Conservation (phyloP, 2,329 filamentous ascomycete species). For the Cercospora berteroae region DNA sequence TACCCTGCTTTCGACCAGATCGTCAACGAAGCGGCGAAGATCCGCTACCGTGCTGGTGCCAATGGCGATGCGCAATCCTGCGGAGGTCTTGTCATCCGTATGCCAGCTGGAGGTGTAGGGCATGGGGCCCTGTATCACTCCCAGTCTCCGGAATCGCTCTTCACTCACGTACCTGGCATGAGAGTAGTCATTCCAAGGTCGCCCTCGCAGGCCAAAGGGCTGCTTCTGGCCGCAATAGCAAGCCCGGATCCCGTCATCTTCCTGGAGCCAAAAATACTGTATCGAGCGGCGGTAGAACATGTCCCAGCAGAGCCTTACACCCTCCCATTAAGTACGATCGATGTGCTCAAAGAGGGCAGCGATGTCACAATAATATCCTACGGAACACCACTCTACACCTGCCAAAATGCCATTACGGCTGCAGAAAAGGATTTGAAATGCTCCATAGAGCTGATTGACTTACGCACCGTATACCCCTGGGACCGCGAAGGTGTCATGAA, state of each 20-base stretch:
- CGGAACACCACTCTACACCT: constrained; percentile 84
- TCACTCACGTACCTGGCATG: constrained; percentile 82
- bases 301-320: constrained; percentile 78
- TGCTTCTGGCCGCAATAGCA: constrained; percentile 72
- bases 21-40: constrained; percentile 89
- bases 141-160: constrained; percentile 83
- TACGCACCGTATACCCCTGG: constrained; percentile 89
- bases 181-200: constrained; percentile 83
- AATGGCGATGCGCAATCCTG: constrained; percentile 46
- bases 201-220: constrained; percentile 82
- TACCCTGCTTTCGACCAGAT: constrained; percentile 92
- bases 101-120: constrained; percentile 87
- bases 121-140: constrained; percentile 88
- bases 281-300: constrained; percentile 87
- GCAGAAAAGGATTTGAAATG: constrained; percentile 74
- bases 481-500: constrained; percentile 75
- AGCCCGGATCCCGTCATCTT: constrained; percentile 85
- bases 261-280: constrained; percentile 91
- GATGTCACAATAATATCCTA: constrained; percentile 85
- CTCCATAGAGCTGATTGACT: constrained; percentile 79
- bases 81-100: constrained; percentile 80
- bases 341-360: constrained; percentile 74
- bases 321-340: constrained; percentile 82
- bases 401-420: constrained; percentile 70
- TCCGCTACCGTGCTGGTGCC: constrained; percentile 69